phyloP scores from a whole-genome alignment of 306 rosid species.

The Delonix regia region DNA sequence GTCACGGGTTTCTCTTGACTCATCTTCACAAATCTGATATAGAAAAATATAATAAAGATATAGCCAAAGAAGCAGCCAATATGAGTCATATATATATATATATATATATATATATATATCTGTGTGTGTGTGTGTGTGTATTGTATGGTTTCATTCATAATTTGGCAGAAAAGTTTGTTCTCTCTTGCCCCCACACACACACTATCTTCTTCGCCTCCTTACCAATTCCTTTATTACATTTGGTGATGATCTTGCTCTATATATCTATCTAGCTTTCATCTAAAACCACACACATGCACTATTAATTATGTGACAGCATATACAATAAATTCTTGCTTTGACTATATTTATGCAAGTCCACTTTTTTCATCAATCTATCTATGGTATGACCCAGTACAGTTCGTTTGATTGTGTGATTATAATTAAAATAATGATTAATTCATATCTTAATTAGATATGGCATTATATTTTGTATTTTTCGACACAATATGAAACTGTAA shows the following conservation, averaged over 20 bases:
- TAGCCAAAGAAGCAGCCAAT: constrained; percentile 20
- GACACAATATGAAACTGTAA: no score
- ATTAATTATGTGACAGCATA: constrained; percentile 15
- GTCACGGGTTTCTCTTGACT: constrained; percentile 79
- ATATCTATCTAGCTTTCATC: background rate
- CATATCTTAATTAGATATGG: no score
- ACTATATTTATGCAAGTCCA: constrained; percentile 16
- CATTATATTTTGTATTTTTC: no score
- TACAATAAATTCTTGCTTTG: constrained; percentile 34
- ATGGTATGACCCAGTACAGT: background rate
- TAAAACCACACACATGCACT: constrained; percentile 17
- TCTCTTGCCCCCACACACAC: constrained; percentile 37
- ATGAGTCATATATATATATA: background rate
- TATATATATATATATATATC: background rate
- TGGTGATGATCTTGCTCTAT: background rate
- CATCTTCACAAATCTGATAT: constrained; percentile 26
- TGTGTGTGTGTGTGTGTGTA: no score
- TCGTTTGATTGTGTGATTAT: background rate
- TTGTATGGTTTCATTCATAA: background rate
- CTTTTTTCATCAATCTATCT: background rate
- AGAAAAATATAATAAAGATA: constrained; percentile 1
- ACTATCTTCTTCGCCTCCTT: constrained; percentile 37
- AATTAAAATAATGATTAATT: background rate
- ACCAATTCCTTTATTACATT: constrained; percentile 37
- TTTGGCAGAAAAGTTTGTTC: constrained; percentile 34